A percentile compares a stretch with the other conserved stretches of the same genome.
Conservation (phyloP, 371 early-diverging fungal genomes). For the Zopfochytrium polystomum region DNA sequence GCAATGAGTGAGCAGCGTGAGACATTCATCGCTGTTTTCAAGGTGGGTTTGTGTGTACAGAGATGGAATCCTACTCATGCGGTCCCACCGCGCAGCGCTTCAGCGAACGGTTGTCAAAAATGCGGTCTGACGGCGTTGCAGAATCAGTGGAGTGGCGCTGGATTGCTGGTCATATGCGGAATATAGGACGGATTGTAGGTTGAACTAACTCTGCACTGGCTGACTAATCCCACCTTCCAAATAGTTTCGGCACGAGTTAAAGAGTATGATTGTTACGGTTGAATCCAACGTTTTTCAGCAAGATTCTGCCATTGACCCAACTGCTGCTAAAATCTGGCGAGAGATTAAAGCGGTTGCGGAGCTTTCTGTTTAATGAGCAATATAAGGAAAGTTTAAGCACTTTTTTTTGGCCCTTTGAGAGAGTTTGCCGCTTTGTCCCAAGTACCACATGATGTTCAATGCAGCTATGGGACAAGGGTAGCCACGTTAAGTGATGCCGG, state of each 20-base stretch:
- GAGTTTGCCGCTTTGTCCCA: no score
- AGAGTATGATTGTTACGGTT: slow-evolving; percentile 59
- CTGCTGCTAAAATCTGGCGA: slow-evolving; percentile 55
- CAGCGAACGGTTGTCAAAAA: slow-evolving; percentile 40
- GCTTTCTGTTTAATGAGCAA: slow-evolving; percentile 49
- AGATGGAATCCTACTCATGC: no score
- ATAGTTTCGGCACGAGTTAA: slow-evolving; percentile 65
- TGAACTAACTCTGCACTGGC: background rate
- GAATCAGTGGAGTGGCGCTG: slow-evolving; percentile 63
- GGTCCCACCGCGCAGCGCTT: no score
- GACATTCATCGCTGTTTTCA: slow-evolving; percentile 69
- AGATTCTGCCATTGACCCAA: slow-evolving; percentile 47
- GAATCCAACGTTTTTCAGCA: slow-evolving; percentile 70
- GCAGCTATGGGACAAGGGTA: no score
- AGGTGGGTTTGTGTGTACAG: slow-evolving; percentile 31
- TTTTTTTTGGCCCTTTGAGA: no score
- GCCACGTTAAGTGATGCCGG: no score
- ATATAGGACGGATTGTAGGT: slow-evolving; percentile 63
- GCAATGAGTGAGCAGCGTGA: slow-evolving; percentile 79
- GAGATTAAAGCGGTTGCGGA: slow-evolving; percentile 46
- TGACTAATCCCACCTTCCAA: background rate
- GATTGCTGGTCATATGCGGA: slow-evolving; percentile 78
- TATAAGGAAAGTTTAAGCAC: no score
- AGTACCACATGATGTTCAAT: no score
- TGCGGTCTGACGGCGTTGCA: slow-evolving; percentile 44